phyloP scores from a whole-genome alignment of 1,139 yeast genomes.

The Geotrichum klebahnii region DNA sequence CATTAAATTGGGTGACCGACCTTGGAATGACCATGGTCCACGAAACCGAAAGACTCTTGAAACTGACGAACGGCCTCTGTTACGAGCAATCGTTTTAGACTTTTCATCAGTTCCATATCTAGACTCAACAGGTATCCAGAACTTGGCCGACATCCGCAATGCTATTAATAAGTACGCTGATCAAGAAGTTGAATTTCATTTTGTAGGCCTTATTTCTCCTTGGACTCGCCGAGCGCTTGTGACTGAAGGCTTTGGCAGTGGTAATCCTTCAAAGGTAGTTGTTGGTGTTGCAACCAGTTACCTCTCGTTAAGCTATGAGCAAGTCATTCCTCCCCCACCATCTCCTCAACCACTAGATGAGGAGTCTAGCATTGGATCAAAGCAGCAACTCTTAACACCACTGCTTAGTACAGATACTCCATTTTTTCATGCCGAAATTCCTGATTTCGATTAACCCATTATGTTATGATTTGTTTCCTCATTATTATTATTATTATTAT shows the following conservation, averaged over 20 bases:
- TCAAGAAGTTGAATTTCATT: conserved; percentile 82
- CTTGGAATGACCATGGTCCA: conserved; percentile 61
- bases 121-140: conserved; percentile 78
- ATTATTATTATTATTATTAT: too few relatives aligned
- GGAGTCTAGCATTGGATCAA: not conserved
- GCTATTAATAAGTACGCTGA: conserved; percentile 72
- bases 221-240: conserved; percentile 70
- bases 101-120: conserved; percentile 69
- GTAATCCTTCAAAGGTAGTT: not conserved
- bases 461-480: too few relatives aligned
- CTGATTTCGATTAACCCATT: conserved; percentile 56
- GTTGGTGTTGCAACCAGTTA: conserved; percentile 8
- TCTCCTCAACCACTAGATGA: conserved; percentile 5
- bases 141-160: conserved; percentile 69
- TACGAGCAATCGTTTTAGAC: conserved; percentile 73
- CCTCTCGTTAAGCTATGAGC: not conserved
- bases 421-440: conserved; percentile 82
- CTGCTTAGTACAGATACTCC: conserved; percentile 73
- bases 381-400: conserved; percentile 43
- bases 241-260: conserved; percentile 12
- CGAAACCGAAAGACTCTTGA: conserved; percentile 22
- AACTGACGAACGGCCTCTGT: conserved; percentile 49
- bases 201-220: conserved; percentile 76
- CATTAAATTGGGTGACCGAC: conserved; percentile 57
- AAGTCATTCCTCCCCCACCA: too few relatives aligned